Percentiles rank a stretch among this genome's conserved stretches.
phyloP scores from a whole-genome alignment of 176 grass and related monocot species.

The Musa acuminata region DNA sequence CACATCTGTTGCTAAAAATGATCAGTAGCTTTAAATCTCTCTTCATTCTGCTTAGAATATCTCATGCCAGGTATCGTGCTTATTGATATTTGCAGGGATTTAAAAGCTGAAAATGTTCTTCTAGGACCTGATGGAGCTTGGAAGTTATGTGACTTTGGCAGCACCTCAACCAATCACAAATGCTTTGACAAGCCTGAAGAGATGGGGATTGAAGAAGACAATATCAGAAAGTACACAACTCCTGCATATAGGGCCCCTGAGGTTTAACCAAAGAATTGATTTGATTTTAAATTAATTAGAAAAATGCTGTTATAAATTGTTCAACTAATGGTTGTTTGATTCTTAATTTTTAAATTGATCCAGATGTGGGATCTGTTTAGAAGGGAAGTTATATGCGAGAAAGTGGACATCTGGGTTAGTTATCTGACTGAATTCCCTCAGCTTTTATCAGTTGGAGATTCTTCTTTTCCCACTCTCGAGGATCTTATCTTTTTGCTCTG shows the following conservation, averaged over 20 bases:
- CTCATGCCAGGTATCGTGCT: not conserved
- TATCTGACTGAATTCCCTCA: not conserved
- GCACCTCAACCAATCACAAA: slow-evolving; percentile 87
- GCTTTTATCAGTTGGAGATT: slow-evolving; percentile 2
- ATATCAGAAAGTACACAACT: slow-evolving; percentile 93
- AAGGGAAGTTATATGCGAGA: slow-evolving; percentile 85
- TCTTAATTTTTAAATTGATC: slow-evolving; percentile 19
- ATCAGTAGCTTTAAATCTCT: not conserved
- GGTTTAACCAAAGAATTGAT: slow-evolving; percentile 32
- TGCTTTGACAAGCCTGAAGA: slow-evolving; percentile 83
- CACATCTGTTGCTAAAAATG: not conserved
- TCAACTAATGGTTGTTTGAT: slow-evolving; percentile 20
- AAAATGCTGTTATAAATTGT: slow-evolving; percentile 17
- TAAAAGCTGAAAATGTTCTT: slow-evolving; percentile 96
- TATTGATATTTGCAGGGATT: slow-evolving; percentile 45
- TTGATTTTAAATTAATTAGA: slow-evolving; percentile 12
- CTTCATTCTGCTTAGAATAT: not conserved
- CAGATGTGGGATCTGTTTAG: slow-evolving; percentile 99
- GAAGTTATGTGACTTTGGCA: slow-evolving; percentile 98
- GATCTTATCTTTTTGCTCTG: not conserved
- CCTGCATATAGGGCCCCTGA: slow-evolving; percentile 97
- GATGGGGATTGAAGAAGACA: slow-evolving; percentile 98
- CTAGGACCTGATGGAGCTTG: slow-evolving; percentile 62
- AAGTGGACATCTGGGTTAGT: slow-evolving; percentile 98
- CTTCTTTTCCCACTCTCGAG: not conserved